Evolutionary conservation across 108 stramenopile species (phyloP), one percentile per base, ranked within the genome.

Genomic region (Skeletonema grethae): DNA sequence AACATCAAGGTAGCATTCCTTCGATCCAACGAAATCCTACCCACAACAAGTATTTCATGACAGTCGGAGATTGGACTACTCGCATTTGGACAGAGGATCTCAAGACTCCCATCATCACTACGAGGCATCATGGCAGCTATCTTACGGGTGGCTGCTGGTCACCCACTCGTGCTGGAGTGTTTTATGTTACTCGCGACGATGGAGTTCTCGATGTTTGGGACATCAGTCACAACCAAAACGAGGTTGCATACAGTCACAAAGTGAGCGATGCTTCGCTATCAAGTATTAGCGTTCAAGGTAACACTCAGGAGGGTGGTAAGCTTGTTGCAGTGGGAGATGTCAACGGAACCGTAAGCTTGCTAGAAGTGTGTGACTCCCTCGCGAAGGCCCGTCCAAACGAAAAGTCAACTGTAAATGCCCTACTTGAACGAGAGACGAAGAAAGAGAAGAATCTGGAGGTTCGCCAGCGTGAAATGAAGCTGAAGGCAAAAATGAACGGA

Each of bases 11-110:
- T 2, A 88, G 93, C 36, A 93, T 96, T 70, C 90, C 88, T 65
- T 80, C 86, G 61, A 91, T 96, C 71, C 86, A 95, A 71, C 85
- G 95, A 15, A 96, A 94, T 72, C 93, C 93, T 13, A 84, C 78
- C 11, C 87, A 92, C 70, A 85, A 84, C 70, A 92, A 93, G 70
- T 96, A 86, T 72, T 95, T 93, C 82, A 73, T 94, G 78, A 91
- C 92, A 15, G 88, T 91, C 7, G 95, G 95, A n/a, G 95, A 94
- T 74, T 96, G 95, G 95, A 90, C 90, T 7, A 89, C 95, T 15
- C 69, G 85, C 20, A 85, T 96, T 20, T 96, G 95, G 95, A 76
- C 84, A 11, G 95, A 96, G 35, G 95, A 96, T 64, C 61, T 92
- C 24, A 86, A 87, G 72, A 91, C 91, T 45, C 92, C 93, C 34